These are phyloP conservation scores for Melanogaster broomeanus DNA, from an alignment of 768 basidiomycete genomes.

Conservation along the genomic window DNA sequence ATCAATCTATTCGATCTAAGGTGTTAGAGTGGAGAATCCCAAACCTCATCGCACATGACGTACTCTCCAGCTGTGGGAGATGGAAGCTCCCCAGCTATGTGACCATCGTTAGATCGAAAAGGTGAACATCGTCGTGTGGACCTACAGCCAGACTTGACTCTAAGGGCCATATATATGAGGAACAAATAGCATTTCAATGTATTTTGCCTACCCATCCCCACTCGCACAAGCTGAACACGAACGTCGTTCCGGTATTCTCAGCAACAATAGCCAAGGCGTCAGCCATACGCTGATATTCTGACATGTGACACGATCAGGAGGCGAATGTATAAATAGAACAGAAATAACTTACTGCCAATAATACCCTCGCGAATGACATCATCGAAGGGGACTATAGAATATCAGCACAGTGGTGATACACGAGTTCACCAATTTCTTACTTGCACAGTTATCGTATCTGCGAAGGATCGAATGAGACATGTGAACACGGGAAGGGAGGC, in stretches of 20 bases:
- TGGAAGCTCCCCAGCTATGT: slow-evolving; percentile 36
- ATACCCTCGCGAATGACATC: slow-evolving; percentile 53
- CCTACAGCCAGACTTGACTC: slow-evolving; percentile 67
- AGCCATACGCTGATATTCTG: slow-evolving; percentile 63
- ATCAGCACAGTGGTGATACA: not conserved
- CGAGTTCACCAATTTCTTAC: slow-evolving; percentile 28
- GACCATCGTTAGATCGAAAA: not conserved
- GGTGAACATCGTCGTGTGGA: slow-evolving; percentile 24
- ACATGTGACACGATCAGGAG: not conserved
- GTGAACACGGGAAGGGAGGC: not conserved
- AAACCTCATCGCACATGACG: slow-evolving; percentile 5
- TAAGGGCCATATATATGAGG: slow-evolving; percentile 18
- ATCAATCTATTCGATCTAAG: slow-evolving; percentile 13
- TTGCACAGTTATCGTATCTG: slow-evolving; percentile 63
- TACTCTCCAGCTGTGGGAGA: slow-evolving; percentile 46
- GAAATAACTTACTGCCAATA: slow-evolving; percentile 46
- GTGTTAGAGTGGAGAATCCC: not conserved
- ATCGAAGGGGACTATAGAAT: slow-evolving; percentile 52
- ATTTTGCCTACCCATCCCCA: slow-evolving; percentile 58
- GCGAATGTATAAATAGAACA: not conserved
- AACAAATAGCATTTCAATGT: not conserved
- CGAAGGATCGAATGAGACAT: not conserved
- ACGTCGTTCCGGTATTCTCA: slow-evolving; percentile 47
- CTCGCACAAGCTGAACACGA: slow-evolving; percentile 64
- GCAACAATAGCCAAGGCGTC: slow-evolving; percentile 52